Conservation (phyloP, 805 yeast genomes). For the Suhomyces pyralidae region DNA sequence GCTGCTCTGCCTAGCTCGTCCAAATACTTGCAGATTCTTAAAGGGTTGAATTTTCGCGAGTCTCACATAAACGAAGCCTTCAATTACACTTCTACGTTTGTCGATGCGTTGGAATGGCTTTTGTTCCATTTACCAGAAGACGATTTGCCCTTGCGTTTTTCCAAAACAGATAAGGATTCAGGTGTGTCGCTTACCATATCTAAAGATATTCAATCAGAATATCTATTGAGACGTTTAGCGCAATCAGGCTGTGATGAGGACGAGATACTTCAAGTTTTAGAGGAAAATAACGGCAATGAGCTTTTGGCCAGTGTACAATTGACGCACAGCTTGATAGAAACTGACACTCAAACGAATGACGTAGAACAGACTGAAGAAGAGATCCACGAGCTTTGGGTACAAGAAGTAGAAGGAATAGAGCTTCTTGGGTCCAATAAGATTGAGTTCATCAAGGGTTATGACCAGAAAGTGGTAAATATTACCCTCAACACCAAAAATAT, state of each 20-base stretch:
- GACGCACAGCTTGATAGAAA: constrained; percentile 35
- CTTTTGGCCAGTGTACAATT: constrained; percentile 48
- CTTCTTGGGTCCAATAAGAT: constrained; percentile 56
- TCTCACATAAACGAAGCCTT: constrained; percentile 73
- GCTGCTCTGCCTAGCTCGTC: neutral
- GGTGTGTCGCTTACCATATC: constrained; percentile 57
- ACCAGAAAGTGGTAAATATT: constrained; percentile 30
- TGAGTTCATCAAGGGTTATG: constrained; percentile 17
- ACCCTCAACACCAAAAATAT: constrained; percentile 23
- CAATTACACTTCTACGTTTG: constrained; percentile 48
- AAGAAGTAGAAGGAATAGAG: constrained; percentile 67
- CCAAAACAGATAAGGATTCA: constrained; percentile 55
- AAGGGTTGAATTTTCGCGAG: constrained; percentile 60
- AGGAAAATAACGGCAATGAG: constrained; percentile 43
- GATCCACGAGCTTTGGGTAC: constrained; percentile 56
- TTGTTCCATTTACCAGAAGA: constrained; percentile 91
- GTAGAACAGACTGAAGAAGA: constrained; percentile 14
- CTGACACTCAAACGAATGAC: neutral
- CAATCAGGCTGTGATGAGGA: constrained; percentile 71
- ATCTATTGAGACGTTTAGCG: constrained; percentile 53
- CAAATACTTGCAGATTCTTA: constrained; percentile 9
- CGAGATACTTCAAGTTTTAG: constrained; percentile 52
- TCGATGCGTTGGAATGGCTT: constrained; percentile 68
- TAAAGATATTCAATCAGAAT: constrained; percentile 52
- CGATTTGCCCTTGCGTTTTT: constrained; percentile 72